These are phyloP conservation scores for Lepidium aucheri DNA, from an alignment of 345 rosid species.

Conservation along the genomic window DNA sequence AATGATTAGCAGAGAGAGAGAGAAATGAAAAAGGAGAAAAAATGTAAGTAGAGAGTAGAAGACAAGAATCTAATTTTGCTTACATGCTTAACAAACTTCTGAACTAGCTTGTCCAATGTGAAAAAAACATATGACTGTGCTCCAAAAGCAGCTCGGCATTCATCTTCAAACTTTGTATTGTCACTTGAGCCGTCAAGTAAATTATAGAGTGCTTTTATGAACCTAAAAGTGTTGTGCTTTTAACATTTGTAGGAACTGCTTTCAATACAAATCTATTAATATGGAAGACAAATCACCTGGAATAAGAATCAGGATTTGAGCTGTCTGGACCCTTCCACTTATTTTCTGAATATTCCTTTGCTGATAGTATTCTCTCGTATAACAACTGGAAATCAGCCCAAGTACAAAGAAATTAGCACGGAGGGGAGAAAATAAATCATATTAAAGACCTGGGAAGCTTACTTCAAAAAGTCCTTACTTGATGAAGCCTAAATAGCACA, in stretches of 20 bases:
- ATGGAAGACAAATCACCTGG: constrained; percentile 46
- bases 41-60: not conserved
- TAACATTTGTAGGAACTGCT: constrained; percentile 6
- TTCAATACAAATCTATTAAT: not conserved
- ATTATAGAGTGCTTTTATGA: constrained; percentile 83
- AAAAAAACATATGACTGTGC: constrained; percentile 90
- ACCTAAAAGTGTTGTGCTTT: constrained; percentile 40
- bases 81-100: constrained; percentile 90
- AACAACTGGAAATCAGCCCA: constrained; percentile 44
- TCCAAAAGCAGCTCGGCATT: constrained; percentile 90
- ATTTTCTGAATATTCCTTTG: constrained; percentile 77
- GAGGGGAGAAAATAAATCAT: not conserved
- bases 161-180: constrained; percentile 92
- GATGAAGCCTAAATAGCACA: constrained; percentile 93
- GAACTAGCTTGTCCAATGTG: constrained; percentile 90
- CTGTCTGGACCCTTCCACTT: constrained; percentile 80
- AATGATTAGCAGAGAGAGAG: not conserved
- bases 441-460: not conserved
- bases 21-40: not conserved
- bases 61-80: constrained; percentile 5
- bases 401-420: not conserved
- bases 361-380: constrained; percentile 86
- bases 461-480: constrained; percentile 40
- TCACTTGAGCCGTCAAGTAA: constrained; percentile 89
- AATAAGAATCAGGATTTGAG: constrained; percentile 62